These are phyloP conservation scores for Ophiocordyceps sinensis DNA, from an alignment of 2,329 filamentous ascomycete genomes.

Conservation along the genomic window DNA sequence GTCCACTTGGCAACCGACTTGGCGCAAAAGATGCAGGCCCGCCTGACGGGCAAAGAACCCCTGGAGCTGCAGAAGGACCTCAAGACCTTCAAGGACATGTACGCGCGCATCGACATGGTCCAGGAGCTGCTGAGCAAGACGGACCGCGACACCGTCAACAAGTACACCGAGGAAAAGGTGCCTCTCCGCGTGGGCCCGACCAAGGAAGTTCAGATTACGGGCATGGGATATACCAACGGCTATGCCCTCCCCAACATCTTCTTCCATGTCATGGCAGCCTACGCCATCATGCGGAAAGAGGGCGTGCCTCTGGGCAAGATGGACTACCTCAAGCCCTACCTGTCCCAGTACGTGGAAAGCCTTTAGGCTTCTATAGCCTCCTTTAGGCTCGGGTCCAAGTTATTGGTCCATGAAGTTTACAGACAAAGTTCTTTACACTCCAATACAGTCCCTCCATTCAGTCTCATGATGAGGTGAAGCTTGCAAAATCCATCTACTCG, in stretches of 20 bases:
- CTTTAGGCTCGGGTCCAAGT: no score
- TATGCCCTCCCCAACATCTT: constrained; percentile 45
- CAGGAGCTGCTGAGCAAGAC: constrained; percentile 16
- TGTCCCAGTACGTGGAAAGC: constrained; percentile 9
- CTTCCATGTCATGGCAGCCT: constrained; percentile 47
- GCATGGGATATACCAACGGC: constrained; percentile 26
- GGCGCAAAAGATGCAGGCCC: constrained; percentile 17
- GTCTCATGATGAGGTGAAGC: no score
- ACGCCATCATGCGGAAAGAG: constrained; percentile 44
- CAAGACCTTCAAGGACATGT: constrained; percentile 18
- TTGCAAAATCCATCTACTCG: no score
- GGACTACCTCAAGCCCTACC: constrained; percentile 31
- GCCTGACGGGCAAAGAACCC: constrained; percentile 17
- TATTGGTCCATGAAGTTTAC: no score
- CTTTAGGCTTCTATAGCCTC: no score
- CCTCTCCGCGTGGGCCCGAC: constrained; percentile 15
- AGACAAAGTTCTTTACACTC: no score
- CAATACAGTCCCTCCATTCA: no score
- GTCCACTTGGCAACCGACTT: constrained; percentile 17
- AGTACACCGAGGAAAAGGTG: constrained; percentile 13
- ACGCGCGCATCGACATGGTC: constrained; percentile 17
- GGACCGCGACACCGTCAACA: constrained; percentile 19
- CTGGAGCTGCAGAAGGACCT: constrained; percentile 12
- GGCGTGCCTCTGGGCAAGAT: constrained; percentile 48
- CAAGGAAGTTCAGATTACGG: constrained; percentile 11